Evolutionary conservation across 164 flowering plant species (phyloP), one percentile per base, ranked within the genome.

Genomic region (Tetrastigma voinierianum): DNA sequence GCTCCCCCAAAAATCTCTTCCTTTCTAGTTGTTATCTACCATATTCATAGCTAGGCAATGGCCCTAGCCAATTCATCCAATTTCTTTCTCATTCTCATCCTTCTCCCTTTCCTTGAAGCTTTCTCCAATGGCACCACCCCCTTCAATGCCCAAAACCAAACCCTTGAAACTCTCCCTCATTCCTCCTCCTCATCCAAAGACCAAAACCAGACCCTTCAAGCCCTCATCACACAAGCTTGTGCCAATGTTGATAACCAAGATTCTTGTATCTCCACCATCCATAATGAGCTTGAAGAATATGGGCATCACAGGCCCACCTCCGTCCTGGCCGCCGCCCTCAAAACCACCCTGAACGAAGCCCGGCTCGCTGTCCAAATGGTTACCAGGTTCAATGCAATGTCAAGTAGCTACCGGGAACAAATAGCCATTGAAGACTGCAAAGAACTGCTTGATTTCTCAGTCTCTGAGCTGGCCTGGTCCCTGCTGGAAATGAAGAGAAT

Each of bases 401-500:
- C 98, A 0, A 43, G 77, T 43, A 81, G 81, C 51, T 71, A 66
- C 25, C 86, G 98, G 0, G 97, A 93, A 55, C 90, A 88, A 59
- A 68, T 81, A 0, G 98, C 98, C 0, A 77, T 89, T 0, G 82
- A 80, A 48, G 98, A 93, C 49, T 93, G 97, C 79, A 80, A 84
- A 23, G 97, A 93, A 57, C 95, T 93, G 16, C 85, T 91, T 0
- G 98, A 87, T 20, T 90, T 81, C 77, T 86, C 97, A 0, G 87
- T 88, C 24, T 80, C 90, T 0, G 98, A 93, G 75, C 74, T 93
- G 9, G 87, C 85, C 4, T 84, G 87, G 93, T 88, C 97, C 0
- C 49, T 91, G 52, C 46, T 40, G 0, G 92, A 85, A 63, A 88
- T 93, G 90, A 81, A 81, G 48, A 78, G 64, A 49, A 74, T 89